A percentile compares a stretch with the other conserved stretches of the same genome.
phyloP scores from a whole-genome alignment of 2,329 filamentous ascomycete genomes.

The Didymella pinodella region DNA sequence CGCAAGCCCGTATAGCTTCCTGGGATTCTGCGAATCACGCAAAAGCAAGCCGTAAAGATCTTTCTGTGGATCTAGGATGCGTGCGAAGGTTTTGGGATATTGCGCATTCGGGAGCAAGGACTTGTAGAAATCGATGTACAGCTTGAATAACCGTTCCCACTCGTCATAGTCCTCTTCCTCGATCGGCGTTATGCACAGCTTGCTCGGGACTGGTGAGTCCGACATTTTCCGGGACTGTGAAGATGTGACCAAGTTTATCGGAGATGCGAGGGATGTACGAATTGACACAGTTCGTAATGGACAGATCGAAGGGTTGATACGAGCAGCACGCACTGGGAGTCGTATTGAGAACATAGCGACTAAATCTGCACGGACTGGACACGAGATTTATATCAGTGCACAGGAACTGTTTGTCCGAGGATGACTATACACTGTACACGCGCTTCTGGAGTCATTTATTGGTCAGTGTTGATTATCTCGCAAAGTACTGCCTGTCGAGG shows the following conservation, averaged over 20 bases:
- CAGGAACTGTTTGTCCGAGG: not conserved
- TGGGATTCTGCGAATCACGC: constrained; percentile 9
- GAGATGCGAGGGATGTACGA: not conserved
- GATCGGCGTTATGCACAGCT: constrained; percentile 8
- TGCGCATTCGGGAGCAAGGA: constrained; percentile 19
- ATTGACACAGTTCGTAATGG: not conserved
- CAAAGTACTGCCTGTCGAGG: constrained; percentile 13
- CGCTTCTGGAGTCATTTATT: not conserved
- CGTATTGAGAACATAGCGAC: not conserved
- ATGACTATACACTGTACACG: constrained; percentile 6
- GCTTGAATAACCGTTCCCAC: constrained; percentile 20
- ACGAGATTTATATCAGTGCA: not conserved
- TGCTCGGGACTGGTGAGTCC: not conserved
- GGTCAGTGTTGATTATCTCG: not conserved
- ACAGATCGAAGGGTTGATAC: not conserved
- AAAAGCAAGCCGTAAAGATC: constrained; percentile 12
- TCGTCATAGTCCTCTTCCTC: constrained; percentile 10
- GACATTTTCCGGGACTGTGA: not conserved
- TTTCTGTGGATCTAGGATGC: constrained; percentile 11
- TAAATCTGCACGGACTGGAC: not conserved
- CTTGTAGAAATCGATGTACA: constrained; percentile 25
- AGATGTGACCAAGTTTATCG: not conserved
- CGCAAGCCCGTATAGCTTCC: constrained; percentile 17
- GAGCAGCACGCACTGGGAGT: not conserved
- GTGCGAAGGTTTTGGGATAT: constrained; percentile 19